Evolutionary conservation across 495 filamentous ascomycete genomes (phyloP).

Genomic region (Neurospora sp.): DNA sequence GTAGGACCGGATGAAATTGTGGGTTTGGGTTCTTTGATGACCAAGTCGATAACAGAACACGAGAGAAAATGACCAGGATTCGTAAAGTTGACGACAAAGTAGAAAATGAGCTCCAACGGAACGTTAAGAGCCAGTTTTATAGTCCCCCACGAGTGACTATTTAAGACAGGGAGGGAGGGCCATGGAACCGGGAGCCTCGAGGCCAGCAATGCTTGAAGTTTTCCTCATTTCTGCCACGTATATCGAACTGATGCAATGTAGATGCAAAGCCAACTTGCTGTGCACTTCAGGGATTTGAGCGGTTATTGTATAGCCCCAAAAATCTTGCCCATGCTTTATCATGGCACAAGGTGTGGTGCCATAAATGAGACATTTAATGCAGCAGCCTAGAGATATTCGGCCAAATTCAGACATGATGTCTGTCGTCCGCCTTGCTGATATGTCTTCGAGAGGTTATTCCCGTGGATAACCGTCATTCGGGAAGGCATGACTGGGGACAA

Average conservation of each 20-base stretch:
- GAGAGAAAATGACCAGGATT: too few relatives aligned
- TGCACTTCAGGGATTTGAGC: background rate
- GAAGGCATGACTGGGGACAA: too few relatives aligned
- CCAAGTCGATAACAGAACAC: too few relatives aligned
- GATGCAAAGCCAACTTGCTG: background rate
- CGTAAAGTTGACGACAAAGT: too few relatives aligned
- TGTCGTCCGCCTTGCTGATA: background rate
- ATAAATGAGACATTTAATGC: background rate
- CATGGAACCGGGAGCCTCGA: too few relatives aligned
- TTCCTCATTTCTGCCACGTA: background rate
- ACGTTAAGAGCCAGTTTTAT: too few relatives aligned
- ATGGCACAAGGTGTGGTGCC: background rate
- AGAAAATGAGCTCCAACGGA: too few relatives aligned
- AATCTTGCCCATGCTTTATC: background rate
- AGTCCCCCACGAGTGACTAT: too few relatives aligned
- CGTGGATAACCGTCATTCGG: background rate
- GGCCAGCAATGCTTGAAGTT: too few relatives aligned
- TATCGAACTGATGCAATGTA: background rate
- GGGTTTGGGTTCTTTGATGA: too few relatives aligned
- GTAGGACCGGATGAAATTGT: background rate
- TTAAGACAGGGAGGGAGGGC: too few relatives aligned
- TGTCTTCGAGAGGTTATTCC: background rate
- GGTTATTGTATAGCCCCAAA: background rate
- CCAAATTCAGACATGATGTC: background rate
- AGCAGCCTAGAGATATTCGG: background rate